Evolutionary conservation across 345 rosid species (phyloP).

Genomic region (Populus alba): DNA sequence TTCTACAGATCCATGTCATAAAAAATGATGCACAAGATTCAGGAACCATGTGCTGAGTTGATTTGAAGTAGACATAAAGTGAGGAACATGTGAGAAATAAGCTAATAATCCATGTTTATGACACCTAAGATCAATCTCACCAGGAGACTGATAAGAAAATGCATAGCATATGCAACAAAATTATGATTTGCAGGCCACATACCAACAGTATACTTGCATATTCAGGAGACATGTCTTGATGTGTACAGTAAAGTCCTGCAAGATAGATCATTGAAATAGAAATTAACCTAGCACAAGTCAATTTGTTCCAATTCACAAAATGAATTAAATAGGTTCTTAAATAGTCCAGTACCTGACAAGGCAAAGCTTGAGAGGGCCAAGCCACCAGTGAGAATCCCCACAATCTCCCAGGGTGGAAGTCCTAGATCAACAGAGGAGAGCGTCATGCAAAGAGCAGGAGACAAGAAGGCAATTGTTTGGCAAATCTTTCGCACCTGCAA

Average conservation of each 20-base stretch:
- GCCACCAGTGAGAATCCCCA: constrained; percentile 80
- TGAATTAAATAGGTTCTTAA: background rate
- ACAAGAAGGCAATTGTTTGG: constrained; percentile 80
- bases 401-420: constrained; percentile 89
- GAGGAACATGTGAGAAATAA: background rate
- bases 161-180: background rate
- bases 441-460: constrained; percentile 89
- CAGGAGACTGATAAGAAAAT: background rate
- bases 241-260: constrained; percentile 83
- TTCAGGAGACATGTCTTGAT: constrained; percentile 95
- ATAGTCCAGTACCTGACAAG: constrained; percentile 59
- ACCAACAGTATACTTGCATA: constrained; percentile 95
- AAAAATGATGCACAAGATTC: background rate
- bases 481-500: constrained; percentile 87
- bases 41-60: background rate
- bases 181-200: constrained; percentile 15
- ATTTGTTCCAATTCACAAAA: background rate
- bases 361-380: constrained; percentile 91
- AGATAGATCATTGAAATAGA: background rate
- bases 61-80: background rate
- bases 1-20: background rate
- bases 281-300: background rate
- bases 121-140: background rate
- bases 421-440: constrained; percentile 85
- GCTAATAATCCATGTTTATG: background rate